Conservation (phyloP, 345 rosid genomes). For the Psidium friedrichsthalianum region DNA sequence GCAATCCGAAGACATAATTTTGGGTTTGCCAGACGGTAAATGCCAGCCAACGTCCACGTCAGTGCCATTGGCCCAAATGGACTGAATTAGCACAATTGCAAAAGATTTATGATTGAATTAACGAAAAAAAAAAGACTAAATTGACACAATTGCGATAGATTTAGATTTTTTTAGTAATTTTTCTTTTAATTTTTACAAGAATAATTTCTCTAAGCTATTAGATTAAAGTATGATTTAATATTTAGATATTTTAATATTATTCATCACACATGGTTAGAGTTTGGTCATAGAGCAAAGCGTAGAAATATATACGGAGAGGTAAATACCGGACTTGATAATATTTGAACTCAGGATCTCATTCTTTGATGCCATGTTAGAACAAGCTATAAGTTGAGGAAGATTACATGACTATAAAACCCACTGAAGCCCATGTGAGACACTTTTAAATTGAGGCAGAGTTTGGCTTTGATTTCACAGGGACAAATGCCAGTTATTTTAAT, state of each 20-base stretch:
- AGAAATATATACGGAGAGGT: background rate
- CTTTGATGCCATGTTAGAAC: background rate
- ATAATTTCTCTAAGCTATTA: background rate
- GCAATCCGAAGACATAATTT: too few relatives aligned
- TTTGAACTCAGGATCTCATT: background rate
- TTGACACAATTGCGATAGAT: too few relatives aligned
- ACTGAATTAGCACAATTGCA: too few relatives aligned
- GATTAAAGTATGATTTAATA: accelerated
- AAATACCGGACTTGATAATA: background rate
- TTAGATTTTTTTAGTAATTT: too few relatives aligned
- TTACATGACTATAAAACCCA: background rate
- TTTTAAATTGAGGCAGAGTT: background rate
- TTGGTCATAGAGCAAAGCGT: background rate
- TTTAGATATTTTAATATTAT: background rate
- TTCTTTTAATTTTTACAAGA: background rate
- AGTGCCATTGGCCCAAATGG: too few relatives aligned
- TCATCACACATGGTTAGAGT: background rate
- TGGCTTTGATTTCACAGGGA: background rate
- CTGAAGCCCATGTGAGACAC: background rate
- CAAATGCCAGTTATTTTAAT: accelerated
- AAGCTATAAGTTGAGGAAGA: background rate
- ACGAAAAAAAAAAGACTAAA: too few relatives aligned
- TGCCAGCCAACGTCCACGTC: too few relatives aligned
- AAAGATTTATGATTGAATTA: too few relatives aligned
- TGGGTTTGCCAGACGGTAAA: too few relatives aligned